A percentile compares a stretch with the other conserved stretches of the same genome.
phyloP scores from a whole-genome alignment of 805 yeast genomes.

The Wickerhamomyces xylosicus region DNA sequence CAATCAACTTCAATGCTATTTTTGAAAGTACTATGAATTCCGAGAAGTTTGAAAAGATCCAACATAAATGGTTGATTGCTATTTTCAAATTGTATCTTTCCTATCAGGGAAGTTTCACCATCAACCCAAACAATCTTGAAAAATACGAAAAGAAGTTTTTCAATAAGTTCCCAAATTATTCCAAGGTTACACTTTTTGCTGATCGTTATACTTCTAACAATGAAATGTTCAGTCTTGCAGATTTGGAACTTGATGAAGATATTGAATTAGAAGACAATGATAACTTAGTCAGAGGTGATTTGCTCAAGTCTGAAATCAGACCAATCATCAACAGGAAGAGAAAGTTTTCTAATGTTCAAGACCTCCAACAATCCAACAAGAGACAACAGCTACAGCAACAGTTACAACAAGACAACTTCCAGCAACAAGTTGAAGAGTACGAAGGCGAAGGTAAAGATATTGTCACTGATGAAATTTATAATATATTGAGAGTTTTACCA shows the following conservation, averaged over 20 bases:
- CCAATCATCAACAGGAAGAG: slow-evolving; percentile 4
- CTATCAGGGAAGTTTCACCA: slow-evolving; percentile 59
- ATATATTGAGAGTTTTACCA: slow-evolving; percentile 48
- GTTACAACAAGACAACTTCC: background rate
- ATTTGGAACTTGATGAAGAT: background rate
- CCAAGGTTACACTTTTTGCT: slow-evolving; percentile 24
- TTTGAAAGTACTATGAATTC: slow-evolving; percentile 64
- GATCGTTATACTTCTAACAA: slow-evolving; percentile 25
- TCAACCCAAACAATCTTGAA: slow-evolving; percentile 52
- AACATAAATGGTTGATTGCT: slow-evolving; percentile 27
- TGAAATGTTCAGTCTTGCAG: background rate
- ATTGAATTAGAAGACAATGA: slow-evolving; percentile 2
- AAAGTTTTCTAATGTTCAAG: slow-evolving; percentile 12
- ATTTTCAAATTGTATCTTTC: slow-evolving; percentile 50
- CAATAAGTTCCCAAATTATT: slow-evolving; percentile 56
- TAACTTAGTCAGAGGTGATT: slow-evolving; percentile 13
- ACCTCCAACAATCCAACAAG: background rate
- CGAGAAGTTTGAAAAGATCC: slow-evolving; percentile 14
- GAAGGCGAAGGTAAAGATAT: slow-evolving; percentile 2
- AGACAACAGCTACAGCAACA: background rate
- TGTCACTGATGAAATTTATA: slow-evolving; percentile 32
- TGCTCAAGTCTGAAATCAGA: slow-evolving; percentile 2
- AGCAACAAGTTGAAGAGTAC: background rate
- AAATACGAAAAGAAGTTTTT: slow-evolving; percentile 58
- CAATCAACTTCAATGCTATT: slow-evolving; percentile 65